These are phyloP conservation scores for Hyphopichia wangnamkhiaoensis DNA, from an alignment of 1,139 yeast genomes.

Conservation along the genomic window DNA sequence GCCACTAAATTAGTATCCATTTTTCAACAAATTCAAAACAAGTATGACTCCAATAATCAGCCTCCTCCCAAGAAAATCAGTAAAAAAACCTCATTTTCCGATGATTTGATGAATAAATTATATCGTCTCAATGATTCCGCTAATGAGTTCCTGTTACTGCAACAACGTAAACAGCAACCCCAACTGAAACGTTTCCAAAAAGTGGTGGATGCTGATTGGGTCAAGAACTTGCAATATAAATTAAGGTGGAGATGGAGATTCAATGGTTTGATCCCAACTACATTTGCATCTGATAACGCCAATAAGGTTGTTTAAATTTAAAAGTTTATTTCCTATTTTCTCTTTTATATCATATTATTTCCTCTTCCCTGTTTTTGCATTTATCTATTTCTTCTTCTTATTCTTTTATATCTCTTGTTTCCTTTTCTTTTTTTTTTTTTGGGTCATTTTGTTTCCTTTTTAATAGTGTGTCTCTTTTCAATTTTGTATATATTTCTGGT, in stretches of 20 bases:
- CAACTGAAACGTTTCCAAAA: slow-evolving; percentile 7
- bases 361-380: background rate
- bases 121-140: slow-evolving; percentile 18
- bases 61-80: slow-evolving; percentile 10
- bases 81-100: slow-evolving; percentile 21
- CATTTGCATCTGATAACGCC: background rate
- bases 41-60: slow-evolving; percentile 16
- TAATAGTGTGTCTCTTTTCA: no score
- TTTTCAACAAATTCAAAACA: slow-evolving; percentile 24
- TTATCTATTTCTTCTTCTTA: no score
- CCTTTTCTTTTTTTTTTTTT: no score
- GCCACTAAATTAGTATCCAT: slow-evolving; percentile 20
- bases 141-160: background rate
- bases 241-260: slow-evolving; percentile 35
- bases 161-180: background rate
- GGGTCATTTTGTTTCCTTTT: no score
- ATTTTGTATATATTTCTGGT: no score
- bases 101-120: slow-evolving; percentile 24
- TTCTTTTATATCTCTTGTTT: no score
- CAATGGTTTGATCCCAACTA: slow-evolving; percentile 21
- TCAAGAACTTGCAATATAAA: slow-evolving; percentile 27
- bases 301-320: background rate
- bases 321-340: background rate
- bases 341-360: background rate
- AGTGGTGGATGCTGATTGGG: slow-evolving; percentile 25